A percentile compares a stretch with the other conserved stretches of the same genome.
Evolutionary conservation across 2,329 filamentous ascomycete genomes (phyloP).

Genomic region (Ceratocystis alfenasii): DNA sequence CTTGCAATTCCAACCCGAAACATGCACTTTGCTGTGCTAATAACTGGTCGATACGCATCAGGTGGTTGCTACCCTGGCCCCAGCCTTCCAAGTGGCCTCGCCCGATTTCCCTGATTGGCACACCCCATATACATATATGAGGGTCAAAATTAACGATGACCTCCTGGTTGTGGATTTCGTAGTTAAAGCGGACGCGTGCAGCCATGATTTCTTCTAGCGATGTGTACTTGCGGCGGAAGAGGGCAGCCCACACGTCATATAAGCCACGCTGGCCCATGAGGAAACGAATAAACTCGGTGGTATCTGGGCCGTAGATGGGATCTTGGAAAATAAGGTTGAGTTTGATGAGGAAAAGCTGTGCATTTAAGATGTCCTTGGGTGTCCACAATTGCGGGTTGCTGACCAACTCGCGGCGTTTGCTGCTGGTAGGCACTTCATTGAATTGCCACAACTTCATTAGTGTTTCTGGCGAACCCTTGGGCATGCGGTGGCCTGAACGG

Average conservation of each 20-base stretch:
- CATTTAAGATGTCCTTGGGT: constrained; percentile 47
- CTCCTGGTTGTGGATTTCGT: constrained; percentile 28
- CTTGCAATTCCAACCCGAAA: constrained; percentile 42
- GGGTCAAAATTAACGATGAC: constrained; percentile 22
- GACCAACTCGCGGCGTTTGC: constrained; percentile 43
- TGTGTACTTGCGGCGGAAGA: constrained; percentile 45
- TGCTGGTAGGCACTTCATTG: constrained; percentile 52
- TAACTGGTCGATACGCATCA: constrained; percentile 44
- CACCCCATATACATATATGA: constrained; percentile 38
- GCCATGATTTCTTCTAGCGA: constrained; percentile 41
- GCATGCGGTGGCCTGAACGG: constrained; percentile 45
- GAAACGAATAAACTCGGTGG: constrained; percentile 41
- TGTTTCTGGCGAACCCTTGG: constrained; percentile 34
- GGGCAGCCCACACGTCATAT: constrained; percentile 44
- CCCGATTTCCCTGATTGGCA: constrained; percentile 43
- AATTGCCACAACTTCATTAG: constrained; percentile 61
- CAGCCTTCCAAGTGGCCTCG: constrained; percentile 43
- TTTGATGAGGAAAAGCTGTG: constrained; percentile 57
- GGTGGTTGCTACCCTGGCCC: constrained; percentile 33
- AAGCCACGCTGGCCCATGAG: constrained; percentile 49
- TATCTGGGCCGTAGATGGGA: constrained; percentile 43
- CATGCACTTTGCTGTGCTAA: constrained; percentile 44
- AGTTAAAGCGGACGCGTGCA: constrained; percentile 47
- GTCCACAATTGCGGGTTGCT: constrained; percentile 43
- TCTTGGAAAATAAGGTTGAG: constrained; percentile 58